Evolutionary conservation across 106 monocot species (phyloP).

Genomic region (Dendrobium huoshanense): DNA sequence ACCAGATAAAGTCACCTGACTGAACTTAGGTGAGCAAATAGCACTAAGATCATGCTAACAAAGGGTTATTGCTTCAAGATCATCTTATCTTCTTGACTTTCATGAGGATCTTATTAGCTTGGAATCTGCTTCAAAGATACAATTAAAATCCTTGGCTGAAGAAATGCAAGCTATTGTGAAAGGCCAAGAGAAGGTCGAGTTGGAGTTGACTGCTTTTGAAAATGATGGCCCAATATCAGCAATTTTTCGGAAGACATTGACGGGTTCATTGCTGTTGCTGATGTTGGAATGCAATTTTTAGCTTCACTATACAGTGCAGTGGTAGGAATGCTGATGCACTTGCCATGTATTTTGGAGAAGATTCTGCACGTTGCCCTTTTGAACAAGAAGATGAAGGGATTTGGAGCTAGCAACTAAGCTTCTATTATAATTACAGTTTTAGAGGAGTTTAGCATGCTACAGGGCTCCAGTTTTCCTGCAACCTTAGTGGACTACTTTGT

Average conservation of each 20-base stretch:
- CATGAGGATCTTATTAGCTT: slow-evolving; percentile 72
- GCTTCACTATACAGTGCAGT: slow-evolving; percentile 9
- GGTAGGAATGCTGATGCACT: slow-evolving; percentile 57
- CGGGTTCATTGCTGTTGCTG: too few relatives aligned
- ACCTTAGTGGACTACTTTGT: too few relatives aligned
- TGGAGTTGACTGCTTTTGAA: slow-evolving; percentile 74
- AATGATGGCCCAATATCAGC: slow-evolving; percentile 96
- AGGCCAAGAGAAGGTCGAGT: slow-evolving; percentile 81
- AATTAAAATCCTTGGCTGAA: slow-evolving; percentile 87
- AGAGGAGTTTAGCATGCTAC: too few relatives aligned
- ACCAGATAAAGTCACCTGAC: slow-evolving; percentile 80
- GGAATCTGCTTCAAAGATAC: slow-evolving; percentile 91
- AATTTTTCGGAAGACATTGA: slow-evolving; percentile 51
- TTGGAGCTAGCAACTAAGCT: too few relatives aligned
- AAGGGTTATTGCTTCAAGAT: slow-evolving; percentile 74
- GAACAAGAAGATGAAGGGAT: slow-evolving; percentile 24
- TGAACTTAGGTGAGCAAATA: too few relatives aligned
- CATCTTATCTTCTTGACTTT: slow-evolving; percentile 79
- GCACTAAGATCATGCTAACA: too few relatives aligned
- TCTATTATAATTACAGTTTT: too few relatives aligned
- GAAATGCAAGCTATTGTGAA: slow-evolving; percentile 99
- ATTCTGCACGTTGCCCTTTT: slow-evolving; percentile 49
- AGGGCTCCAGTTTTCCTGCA: too few relatives aligned
- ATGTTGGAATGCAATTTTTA: too few relatives aligned
- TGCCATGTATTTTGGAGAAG: slow-evolving; percentile 49